A percentile compares a stretch with the other conserved stretches of the same genome.
Evolutionary conservation across 306 rosid genomes (phyloP).

Genomic region (Crataegus laevigata): DNA sequence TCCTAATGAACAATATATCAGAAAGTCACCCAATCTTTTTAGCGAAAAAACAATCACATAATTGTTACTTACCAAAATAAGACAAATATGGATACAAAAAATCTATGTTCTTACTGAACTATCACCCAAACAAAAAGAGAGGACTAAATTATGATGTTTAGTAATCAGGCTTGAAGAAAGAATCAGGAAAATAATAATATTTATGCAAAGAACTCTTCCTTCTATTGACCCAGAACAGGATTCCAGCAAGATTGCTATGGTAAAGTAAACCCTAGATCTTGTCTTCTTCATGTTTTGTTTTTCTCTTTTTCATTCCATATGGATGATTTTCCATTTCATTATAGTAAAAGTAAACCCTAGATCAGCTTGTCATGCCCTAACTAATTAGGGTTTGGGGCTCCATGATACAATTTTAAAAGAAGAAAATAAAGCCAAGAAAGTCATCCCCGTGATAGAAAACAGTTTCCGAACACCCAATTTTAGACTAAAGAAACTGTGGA

Average conservation of each 20-base stretch:
- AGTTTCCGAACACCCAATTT: too few species aligned
- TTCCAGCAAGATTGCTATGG: slow-evolving; percentile 7
- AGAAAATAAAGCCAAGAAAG: slow-evolving; percentile 8
- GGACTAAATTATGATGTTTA: too few species aligned
- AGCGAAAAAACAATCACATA: too few species aligned
- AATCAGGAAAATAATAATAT: not conserved
- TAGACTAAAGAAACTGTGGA: too few species aligned
- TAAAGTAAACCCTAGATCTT: too few species aligned
- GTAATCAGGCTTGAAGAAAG: not conserved
- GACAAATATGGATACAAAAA: too few species aligned
- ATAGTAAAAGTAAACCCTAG: not conserved
- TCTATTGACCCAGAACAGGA: slow-evolving; percentile 3
- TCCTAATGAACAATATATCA: too few species aligned
- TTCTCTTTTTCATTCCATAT: not conserved
- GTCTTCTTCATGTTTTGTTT: slow-evolving; percentile 15
- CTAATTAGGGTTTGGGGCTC: slow-evolving; percentile 57
- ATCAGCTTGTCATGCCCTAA: not conserved
- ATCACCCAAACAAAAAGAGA: too few species aligned
- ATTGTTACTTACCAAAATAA: too few species aligned
- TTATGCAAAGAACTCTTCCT: not conserved
- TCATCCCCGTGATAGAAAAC: not conserved
- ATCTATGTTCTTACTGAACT: too few species aligned
- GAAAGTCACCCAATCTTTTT: too few species aligned
- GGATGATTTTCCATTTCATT: not conserved
- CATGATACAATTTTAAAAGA: slow-evolving; percentile 25